Evolutionary conservation across 2,329 filamentous ascomycete genomes (phyloP), one percentile per base, ranked within the genome.

Genomic region (Lachnellula cervina): DNA sequence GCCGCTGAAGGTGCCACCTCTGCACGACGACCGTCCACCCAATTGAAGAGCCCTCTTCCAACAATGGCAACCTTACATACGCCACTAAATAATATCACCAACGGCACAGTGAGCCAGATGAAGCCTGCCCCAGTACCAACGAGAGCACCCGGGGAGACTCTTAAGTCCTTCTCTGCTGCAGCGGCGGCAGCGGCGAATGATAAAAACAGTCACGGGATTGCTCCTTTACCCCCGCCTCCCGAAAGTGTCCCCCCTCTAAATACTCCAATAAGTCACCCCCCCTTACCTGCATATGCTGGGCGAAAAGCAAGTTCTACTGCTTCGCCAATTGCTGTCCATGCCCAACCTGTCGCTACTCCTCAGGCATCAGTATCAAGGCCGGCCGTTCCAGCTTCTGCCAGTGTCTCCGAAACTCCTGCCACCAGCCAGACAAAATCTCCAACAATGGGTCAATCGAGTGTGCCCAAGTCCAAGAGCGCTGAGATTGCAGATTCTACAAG

Each of bases 131-230:
- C 90, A 17, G 75, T 92, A 65, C 94, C 94, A 1, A 85, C 89
- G 57, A 84, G 93, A 70, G 86, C 89, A 6, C 88, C 90, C 4
- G 91, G 91, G 48, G 93, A 97, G 71, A 90, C 89, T 1, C 78
- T 99, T 63, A 97, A 97, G 74, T 99, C 99, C 70, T 94, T 94
- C 45, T 97, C 94, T 38, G 94, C 94, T 0, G 94, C 94, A 0
- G 94, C 94, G 0, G 94, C 94, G 0, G 94, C 93, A 0, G 93
- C 94, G 1, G 90, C 92, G 46, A 93, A 90, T 76, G 93, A 87
- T 69, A 87, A 97, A 35, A 92, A 89, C 74, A 92, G 86, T 70
- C 86, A 97, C 32, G 94, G 94, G 25, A 97, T 99, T 68, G 87
- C 93, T 56, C 94, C 94, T 42, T 78, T 97, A 68, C 94, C 94